Base-by-base conservation (phyloP, 1,284 basidiomycete species). In the Cryptococcus sp. region DNA sequence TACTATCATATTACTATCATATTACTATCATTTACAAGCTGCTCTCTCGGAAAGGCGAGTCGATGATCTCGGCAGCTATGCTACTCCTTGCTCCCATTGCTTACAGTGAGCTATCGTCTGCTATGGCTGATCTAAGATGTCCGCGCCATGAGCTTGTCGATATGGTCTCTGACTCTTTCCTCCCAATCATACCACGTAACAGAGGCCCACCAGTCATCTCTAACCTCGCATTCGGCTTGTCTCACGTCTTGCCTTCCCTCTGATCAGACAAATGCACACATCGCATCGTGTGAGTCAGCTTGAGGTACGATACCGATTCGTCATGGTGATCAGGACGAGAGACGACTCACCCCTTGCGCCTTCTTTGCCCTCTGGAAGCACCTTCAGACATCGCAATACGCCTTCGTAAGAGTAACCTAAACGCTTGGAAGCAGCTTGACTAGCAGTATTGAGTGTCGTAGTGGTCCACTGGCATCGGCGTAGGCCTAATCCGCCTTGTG, bases 151-250 rank as follows among this genome's bases (percentile, higher is more conserved):
- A 64, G 54, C 39, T 41, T 48, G 23, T 64, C 62, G 19, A 76
- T 52, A 46, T 74, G 68, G 4, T 65, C 68, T 29, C 68, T 54
- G 16, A 69, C 69, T 0, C 64, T 59, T 52, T 68, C 66, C 49
- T 74, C 72, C 74, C 74, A 76, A n/a, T 76, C 74, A 39, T 71
- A 66, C 69, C 68, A 74, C 8, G 63, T 70, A 3, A 74, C 63
- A 23, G 68, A 68, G 11, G 66, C 63, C 40, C 66, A 65, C 67
- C 67, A 76, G 23, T 67, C 69, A 49, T 76, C 67, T 38, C 74
- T 61, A 38, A 63, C 62, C 47, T 50, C 46, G 26, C 61, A 48
- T 25, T 71, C 62, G 7, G 59, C 58, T 16, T 65, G 61, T 34
- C 64, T 44, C 13, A 60, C 65, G 10, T 57, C 68, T 10, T 40